phyloP scores from a whole-genome alignment of 306 rosid genomes.

The Prunus dulcis region DNA sequence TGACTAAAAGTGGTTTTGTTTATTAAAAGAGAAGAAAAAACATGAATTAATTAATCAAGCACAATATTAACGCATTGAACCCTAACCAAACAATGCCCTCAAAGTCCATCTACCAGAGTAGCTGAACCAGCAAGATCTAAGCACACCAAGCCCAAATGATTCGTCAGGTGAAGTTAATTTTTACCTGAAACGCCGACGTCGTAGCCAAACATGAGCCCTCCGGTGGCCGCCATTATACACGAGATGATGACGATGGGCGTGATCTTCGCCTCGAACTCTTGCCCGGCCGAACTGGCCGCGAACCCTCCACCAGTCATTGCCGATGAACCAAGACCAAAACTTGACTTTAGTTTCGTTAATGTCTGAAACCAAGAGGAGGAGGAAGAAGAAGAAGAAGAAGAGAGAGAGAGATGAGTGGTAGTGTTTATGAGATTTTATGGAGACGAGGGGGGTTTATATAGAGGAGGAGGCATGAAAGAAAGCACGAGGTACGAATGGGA shows the following conservation, averaged over 20 bases:
- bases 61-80: neutral
- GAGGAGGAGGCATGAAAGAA: neutral
- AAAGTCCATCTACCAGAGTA: neutral
- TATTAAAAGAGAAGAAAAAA: neutral
- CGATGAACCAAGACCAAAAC: neutral
- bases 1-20: neutral
- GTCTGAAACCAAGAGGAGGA: neutral
- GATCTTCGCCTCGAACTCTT: conserved; percentile 73
- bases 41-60: neutral
- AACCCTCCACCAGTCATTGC: conserved; percentile 65
- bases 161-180: neutral
- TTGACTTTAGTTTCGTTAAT: neutral
- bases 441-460: conserved; percentile 13
- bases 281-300: conserved; percentile 11
- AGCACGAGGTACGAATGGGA: conserved; percentile 9
- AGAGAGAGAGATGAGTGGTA: neutral
- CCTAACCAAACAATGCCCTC: conserved; percentile 11
- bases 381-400: neutral
- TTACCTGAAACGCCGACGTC: conserved; percentile 84
- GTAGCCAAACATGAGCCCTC: conserved; percentile 93
- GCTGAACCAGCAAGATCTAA: conserved; percentile 7
- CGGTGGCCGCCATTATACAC: conserved; percentile 88
- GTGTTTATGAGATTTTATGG: neutral
- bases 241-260: conserved; percentile 77
- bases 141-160: neutral